phyloP scores from a whole-genome alignment of 306 rosid genomes.

The Cicer bijugum region DNA sequence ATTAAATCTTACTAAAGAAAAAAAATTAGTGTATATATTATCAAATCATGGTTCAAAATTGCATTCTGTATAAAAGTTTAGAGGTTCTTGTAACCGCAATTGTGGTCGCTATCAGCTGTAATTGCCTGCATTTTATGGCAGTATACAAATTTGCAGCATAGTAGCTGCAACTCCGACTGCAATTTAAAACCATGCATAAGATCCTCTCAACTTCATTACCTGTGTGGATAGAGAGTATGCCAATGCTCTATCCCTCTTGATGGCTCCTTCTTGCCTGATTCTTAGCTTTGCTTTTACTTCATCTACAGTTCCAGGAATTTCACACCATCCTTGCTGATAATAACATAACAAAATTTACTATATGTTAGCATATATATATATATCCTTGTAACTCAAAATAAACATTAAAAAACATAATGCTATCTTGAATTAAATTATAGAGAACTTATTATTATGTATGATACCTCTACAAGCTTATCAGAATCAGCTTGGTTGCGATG shows the following conservation, averaged over 20 bases:
- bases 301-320: constrained; percentile 68
- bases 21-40: neutral
- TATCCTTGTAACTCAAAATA: neutral
- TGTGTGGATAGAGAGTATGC: constrained; percentile 73
- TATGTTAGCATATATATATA: constrained; percentile 30
- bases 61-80: too few relatives aligned
- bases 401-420: constrained; percentile 16
- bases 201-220: constrained; percentile 56
- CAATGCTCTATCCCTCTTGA: constrained; percentile 84
- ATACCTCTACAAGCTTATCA: constrained; percentile 64
- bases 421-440: constrained; percentile 18
- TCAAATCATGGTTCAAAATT: too few relatives aligned
- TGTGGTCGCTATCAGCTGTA: too few relatives aligned
- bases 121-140: too few relatives aligned
- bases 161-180: too few relatives aligned
- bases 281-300: constrained; percentile 75
- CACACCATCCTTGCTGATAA: constrained; percentile 84
- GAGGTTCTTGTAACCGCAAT: too few relatives aligned
- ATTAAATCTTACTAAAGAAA: constrained; percentile 16
- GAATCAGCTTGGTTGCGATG: constrained; percentile 50
- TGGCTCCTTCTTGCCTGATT: constrained; percentile 75
- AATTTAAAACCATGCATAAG: too few relatives aligned
- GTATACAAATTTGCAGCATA: too few relatives aligned
- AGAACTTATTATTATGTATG: neutral
- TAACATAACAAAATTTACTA: neutral